phyloP scores from a whole-genome alignment of 306 rosid genomes.

The Cucurbita ficifolia region DNA sequence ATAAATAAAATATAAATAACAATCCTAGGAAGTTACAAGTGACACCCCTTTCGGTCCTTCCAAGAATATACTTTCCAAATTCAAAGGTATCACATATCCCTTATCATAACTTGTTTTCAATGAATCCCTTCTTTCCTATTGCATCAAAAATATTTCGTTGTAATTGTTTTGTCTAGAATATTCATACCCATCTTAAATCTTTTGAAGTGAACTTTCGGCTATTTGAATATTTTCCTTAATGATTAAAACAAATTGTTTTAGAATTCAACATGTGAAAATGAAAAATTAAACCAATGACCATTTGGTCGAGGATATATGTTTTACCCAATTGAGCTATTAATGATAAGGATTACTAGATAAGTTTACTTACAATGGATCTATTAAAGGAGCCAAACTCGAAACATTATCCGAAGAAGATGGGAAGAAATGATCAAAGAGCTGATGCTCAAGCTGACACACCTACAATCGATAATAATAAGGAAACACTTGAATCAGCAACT shows the following conservation, averaged over 20 bases:
- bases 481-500: background rate
- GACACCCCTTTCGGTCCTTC: no score
- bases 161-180: background rate
- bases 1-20: no score
- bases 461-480: conserved; percentile 19
- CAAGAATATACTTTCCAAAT: no score
- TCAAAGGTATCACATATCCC: no score
- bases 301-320: background rate
- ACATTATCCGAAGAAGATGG: conserved; percentile 77
- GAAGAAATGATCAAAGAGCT: conserved; percentile 86
- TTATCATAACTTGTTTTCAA: no score
- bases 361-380: conserved; percentile 87
- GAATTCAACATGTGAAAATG: background rate
- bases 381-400: conserved; percentile 83
- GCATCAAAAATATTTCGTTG: background rate
- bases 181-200: background rate
- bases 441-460: conserved; percentile 99
- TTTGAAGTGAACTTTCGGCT: background rate
- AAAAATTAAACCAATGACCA: background rate
- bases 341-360: background rate
- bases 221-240: background rate
- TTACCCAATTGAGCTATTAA: background rate
- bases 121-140: background rate
- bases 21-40: no score
- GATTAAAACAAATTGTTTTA: no score